Percentiles rank a stretch among this genome's conserved stretches.
These are phyloP conservation scores for Nepenthes alata DNA, from an alignment of 179 eudicot species.

Conservation along the genomic window DNA sequence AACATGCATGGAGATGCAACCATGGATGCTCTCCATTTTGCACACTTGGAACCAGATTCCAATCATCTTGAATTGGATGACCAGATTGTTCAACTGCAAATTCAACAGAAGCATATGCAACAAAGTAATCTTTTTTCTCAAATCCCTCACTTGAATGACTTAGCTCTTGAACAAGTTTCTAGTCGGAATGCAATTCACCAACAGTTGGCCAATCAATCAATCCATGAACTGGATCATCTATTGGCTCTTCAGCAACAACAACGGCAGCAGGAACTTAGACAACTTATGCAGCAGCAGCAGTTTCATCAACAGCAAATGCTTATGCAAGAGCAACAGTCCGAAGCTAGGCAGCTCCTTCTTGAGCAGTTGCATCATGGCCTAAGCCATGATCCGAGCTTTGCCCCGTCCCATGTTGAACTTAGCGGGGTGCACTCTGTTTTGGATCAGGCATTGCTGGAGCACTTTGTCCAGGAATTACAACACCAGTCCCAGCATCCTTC, in stretches of 20 bases:
- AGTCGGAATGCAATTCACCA: conserved; percentile 37
- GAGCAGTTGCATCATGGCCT: conserved; percentile 56
- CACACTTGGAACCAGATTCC: conserved; percentile 43
- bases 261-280: conserved; percentile 33
- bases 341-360: conserved; percentile 57
- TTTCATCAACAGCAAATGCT: conserved; percentile 37
- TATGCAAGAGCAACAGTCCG: conserved; percentile 50
- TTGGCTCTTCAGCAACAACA: conserved; percentile 51
- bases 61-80: conserved; percentile 51
- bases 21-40: conserved; percentile 35
- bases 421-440: conserved; percentile 30
- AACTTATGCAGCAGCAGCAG: conserved; percentile 31
- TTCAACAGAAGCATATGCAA: conserved; percentile 48
- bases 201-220: conserved; percentile 42
- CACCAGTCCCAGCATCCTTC: conserved; percentile 44
- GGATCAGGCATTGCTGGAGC: conserved; percentile 54
- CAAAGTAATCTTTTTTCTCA: conserved; percentile 37
- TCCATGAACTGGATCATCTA: conserved; percentile 60
- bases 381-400: conserved; percentile 47
- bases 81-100: conserved; percentile 39
- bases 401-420: conserved; percentile 50
- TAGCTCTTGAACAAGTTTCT: conserved; percentile 35
- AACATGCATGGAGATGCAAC: conserved; percentile 37
- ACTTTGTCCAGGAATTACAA: conserved; percentile 58
- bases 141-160: conserved; percentile 41